Percentiles rank a stretch among this genome's conserved stretches.
Conservation (phyloP, 768 basidiomycete genomes). For the Lanmaoa pseudosensibilis region DNA sequence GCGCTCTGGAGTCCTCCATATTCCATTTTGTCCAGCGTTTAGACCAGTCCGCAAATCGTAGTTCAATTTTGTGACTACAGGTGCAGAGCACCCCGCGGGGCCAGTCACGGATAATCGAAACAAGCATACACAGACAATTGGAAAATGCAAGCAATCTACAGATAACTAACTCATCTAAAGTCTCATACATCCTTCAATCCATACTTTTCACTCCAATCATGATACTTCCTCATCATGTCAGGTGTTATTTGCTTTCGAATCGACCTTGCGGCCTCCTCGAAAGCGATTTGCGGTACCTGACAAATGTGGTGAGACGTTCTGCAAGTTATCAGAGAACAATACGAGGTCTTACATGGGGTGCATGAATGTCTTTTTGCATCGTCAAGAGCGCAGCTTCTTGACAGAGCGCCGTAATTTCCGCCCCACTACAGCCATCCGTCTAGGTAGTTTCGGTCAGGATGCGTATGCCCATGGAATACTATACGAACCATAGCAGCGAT, state of each 20-base stretch:
- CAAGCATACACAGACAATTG: not conserved
- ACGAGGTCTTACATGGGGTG: conserved; percentile 59
- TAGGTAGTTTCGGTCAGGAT: conserved; percentile 33
- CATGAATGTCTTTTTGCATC: conserved; percentile 85
- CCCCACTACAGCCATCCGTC: conserved; percentile 96
- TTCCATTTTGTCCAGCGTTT: no score
- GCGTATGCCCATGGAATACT: not conserved
- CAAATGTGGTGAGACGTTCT: not conserved
- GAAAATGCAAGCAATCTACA: not conserved
- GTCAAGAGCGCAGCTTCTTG: conserved; percentile 94
- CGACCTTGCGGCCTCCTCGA: conserved; percentile 67
- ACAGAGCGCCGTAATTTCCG: conserved; percentile 87
- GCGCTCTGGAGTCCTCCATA: no score
- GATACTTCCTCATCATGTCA: conserved; percentile 68
- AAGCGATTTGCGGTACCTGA: conserved; percentile 75
- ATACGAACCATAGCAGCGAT: conserved; percentile 66
- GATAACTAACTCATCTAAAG: not conserved
- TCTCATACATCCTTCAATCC: conserved; percentile 23
- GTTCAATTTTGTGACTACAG: not conserved
- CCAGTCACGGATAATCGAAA: not conserved
- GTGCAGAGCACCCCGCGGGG: not conserved
- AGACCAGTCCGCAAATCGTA: no score
- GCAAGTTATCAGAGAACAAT: not conserved
- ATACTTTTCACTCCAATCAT: conserved; percentile 57
- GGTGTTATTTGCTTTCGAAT: conserved; percentile 85